Percentiles rank a stretch among this genome's conserved stretches.
These are phyloP conservation scores for Lithospermum erythrorhizon DNA, from an alignment of 257 asterid species.

Conservation along the genomic window DNA sequence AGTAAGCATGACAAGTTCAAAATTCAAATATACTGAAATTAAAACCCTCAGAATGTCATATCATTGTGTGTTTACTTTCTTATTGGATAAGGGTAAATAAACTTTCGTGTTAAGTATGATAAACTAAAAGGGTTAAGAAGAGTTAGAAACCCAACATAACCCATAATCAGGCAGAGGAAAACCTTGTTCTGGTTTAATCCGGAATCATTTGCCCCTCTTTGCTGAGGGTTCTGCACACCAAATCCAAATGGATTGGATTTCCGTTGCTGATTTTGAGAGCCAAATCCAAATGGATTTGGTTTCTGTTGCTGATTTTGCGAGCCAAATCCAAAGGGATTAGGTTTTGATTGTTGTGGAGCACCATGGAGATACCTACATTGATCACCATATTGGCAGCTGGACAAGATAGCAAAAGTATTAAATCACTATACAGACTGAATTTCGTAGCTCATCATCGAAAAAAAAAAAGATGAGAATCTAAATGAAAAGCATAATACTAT, in stretches of 20 bases:
- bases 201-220: slow-evolving; percentile 36
- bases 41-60: not conserved
- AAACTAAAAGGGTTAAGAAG: slow-evolving; percentile 5
- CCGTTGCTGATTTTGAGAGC: slow-evolving; percentile 49
- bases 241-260: slow-evolving; percentile 69
- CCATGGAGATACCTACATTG: slow-evolving; percentile 66
- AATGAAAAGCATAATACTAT: too few relatives aligned
- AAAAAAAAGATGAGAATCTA: not conserved
- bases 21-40: not conserved
- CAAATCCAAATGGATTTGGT: slow-evolving; percentile 72
- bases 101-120: not conserved
- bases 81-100: not conserved
- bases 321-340: slow-evolving; percentile 69
- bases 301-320: slow-evolving; percentile 37
- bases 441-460: not conserved
- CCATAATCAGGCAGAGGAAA: slow-evolving; percentile 10
- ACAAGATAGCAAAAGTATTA: slow-evolving; percentile 22
- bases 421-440: not conserved
- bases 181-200: slow-evolving; percentile 74
- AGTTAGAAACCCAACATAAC: not conserved
- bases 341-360: slow-evolving; percentile 40
- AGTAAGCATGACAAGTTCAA: not conserved
- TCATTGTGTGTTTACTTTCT: not conserved
- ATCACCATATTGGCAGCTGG: slow-evolving; percentile 70
- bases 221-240: slow-evolving; percentile 49